phyloP scores from a whole-genome alignment of 2,329 filamentous ascomycete genomes.

The Aureobasidium sp. region DNA sequence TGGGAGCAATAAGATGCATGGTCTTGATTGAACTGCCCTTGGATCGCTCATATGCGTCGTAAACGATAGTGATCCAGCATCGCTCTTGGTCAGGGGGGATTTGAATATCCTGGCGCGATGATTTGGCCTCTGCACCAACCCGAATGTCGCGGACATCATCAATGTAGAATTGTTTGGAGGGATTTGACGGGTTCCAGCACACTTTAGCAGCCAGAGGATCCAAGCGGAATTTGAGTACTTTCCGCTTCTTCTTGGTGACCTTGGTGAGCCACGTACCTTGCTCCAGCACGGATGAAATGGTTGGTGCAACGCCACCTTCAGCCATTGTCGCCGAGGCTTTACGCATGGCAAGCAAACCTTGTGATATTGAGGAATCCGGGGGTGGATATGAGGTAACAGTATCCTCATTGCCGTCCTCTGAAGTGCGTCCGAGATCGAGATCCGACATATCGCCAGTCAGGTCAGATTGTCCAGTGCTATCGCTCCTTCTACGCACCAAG shows the following conservation, averaged over 20 bases:
- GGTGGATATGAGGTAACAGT: conserved; percentile 15
- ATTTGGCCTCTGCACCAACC: conserved; percentile 71
- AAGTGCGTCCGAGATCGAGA: conserved; percentile 48
- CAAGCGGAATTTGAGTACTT: conserved; percentile 65
- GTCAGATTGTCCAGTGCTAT: conserved; percentile 65
- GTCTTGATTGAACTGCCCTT: conserved; percentile 64
- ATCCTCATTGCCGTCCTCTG: conserved; percentile 35
- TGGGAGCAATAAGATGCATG: conserved; percentile 77
- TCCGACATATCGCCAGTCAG: conserved; percentile 38
- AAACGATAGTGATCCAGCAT: conserved; percentile 85
- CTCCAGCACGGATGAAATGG: conserved; percentile 67
- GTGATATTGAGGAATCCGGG: conserved; percentile 27
- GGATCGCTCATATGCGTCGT: conserved; percentile 66
- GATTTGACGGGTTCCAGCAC: conserved; percentile 71
- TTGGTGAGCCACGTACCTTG: conserved; percentile 73
- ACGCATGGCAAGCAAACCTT: conserved; percentile 31
- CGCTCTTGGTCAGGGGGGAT: conserved; percentile 58
- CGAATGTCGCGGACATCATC: conserved; percentile 93
- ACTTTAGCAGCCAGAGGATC: conserved; percentile 81
- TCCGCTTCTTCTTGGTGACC: conserved; percentile 72
- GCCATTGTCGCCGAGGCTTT: conserved; percentile 22
- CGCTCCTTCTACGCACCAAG: conserved; percentile 77
- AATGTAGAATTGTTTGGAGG: conserved; percentile 80
- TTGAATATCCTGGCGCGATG: conserved; percentile 78
- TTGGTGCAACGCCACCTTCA: conserved; percentile 51